Conservation (phyloP, 768 basidiomycete genomes). For the Hygrophoropsis aurantiaca region DNA sequence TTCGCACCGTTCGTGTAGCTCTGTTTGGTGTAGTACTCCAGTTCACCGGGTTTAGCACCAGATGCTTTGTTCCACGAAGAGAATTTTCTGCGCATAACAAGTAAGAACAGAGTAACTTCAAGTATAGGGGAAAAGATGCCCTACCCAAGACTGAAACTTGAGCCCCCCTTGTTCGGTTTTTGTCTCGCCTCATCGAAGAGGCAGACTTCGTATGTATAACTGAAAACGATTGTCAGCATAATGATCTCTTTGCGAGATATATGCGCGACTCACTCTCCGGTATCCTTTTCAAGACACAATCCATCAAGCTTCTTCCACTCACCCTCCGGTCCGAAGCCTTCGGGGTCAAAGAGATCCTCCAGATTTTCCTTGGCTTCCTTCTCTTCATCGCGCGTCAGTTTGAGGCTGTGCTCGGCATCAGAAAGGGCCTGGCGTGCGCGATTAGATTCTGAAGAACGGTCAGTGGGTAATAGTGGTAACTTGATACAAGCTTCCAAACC, state of each 20-base stretch:
- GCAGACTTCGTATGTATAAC: constrained; percentile 94
- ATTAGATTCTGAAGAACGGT: constrained; percentile 46
- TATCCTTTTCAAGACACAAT: constrained; percentile 74
- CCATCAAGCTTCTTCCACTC: constrained; percentile 97
- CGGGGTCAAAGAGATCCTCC: constrained; percentile 59
- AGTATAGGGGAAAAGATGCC: constrained; percentile 21
- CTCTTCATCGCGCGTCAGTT: constrained; percentile 50
- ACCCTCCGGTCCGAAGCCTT: constrained; percentile 74
- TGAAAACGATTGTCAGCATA: constrained; percentile 30
- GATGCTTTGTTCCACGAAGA: constrained; percentile 71
- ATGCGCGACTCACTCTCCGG: constrained; percentile 76
- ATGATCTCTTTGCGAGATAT: too few relatives aligned
- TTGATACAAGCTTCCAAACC: constrained; percentile 29
- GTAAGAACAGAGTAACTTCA: not conserved
- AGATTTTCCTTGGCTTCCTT: constrained; percentile 58
- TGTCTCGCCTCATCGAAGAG: constrained; percentile 87
- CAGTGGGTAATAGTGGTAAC: not conserved
- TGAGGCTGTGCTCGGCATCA: constrained; percentile 63
- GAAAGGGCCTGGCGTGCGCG: constrained; percentile 61
- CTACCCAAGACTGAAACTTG: constrained; percentile 80
- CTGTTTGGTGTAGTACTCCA: constrained; percentile 80
- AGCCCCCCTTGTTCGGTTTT: constrained; percentile 80
- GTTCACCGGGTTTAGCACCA: constrained; percentile 54
- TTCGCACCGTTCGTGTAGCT: constrained; percentile 80
- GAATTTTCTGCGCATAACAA: constrained; percentile 61